Evolutionary conservation across 257 asterid genomes (phyloP).

Genomic region (Solanum peruvianum): DNA sequence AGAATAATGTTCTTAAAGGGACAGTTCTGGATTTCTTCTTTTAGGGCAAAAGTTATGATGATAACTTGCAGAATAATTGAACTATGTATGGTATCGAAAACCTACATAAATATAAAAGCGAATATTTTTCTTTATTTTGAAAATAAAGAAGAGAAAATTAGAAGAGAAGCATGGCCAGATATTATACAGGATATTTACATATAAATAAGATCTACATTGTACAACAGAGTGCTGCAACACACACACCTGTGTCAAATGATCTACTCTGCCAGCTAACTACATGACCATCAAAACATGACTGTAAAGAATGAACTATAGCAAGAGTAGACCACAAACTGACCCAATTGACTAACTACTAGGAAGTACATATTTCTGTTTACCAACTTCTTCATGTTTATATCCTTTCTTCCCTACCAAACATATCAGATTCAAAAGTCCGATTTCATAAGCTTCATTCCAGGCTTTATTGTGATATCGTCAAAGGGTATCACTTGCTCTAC

Average conservation of each 20-base stretch:
- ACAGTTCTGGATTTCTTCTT: too few relatives aligned
- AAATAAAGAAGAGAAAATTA: neutral
- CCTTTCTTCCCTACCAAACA: neutral
- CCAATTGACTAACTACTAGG: neutral
- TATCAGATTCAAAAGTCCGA: slow-evolving; percentile 17
- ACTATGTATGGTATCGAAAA: neutral
- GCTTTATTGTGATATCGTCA: slow-evolving; percentile 23
- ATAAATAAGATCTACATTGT: neutral
- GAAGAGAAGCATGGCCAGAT: neutral
- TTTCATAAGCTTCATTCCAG: slow-evolving; percentile 32
- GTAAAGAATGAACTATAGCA: neutral
- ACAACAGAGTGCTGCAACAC: slow-evolving; percentile 2
- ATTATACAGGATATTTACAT: neutral
- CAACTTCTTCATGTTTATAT: neutral
- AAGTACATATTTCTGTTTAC: neutral
- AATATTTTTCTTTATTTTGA: neutral
- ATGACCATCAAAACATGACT: neutral
- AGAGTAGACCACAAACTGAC: neutral
- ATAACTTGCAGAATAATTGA: neutral
- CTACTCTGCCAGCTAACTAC: slow-evolving; percentile 2
- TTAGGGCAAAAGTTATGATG: too few relatives aligned
- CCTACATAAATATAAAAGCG: too few relatives aligned
- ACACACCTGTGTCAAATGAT: neutral
- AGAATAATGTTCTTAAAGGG: too few relatives aligned
- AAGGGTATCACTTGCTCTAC: slow-evolving; percentile 37